Evolutionary conservation across 768 basidiomycete species (phyloP).

Genomic region (Rhizopogon rudus): DNA sequence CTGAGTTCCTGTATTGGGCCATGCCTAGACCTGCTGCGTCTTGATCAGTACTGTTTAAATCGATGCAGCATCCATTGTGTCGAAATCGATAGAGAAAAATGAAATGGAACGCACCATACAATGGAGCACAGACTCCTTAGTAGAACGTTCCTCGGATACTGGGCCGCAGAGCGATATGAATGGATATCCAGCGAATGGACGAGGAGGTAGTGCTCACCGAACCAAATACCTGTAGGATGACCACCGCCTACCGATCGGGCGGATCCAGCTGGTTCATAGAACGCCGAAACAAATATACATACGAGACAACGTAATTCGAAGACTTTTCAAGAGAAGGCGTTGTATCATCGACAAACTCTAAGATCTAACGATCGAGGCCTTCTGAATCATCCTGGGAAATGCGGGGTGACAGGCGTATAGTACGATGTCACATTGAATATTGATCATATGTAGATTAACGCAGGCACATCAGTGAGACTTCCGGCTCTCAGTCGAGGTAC

Average conservation of each 20-base stretch:
- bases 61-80: neutral
- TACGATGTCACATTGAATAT: neutral
- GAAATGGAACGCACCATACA: no score
- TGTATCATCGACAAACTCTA: neutral
- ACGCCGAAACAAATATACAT: neutral
- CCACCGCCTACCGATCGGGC: neutral
- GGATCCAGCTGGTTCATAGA: neutral
- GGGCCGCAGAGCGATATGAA: no score
- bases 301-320: neutral
- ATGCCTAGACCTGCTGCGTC: neutral
- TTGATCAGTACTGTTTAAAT: neutral
- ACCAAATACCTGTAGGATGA: no score
- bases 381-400: neutral
- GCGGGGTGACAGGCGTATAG: neutral
- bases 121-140: no score
- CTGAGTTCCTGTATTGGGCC: neutral
- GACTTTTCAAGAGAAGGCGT: neutral
- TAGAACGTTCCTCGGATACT: no score
- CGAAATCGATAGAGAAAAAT: neutral
- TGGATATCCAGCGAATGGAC: no score
- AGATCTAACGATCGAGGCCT: neutral
- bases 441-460: neutral
- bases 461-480: neutral
- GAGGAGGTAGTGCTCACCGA: no score
- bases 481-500: neutral